Conservation (phyloP, 257 asterid genomes). For the Solanum appendiculatum region DNA sequence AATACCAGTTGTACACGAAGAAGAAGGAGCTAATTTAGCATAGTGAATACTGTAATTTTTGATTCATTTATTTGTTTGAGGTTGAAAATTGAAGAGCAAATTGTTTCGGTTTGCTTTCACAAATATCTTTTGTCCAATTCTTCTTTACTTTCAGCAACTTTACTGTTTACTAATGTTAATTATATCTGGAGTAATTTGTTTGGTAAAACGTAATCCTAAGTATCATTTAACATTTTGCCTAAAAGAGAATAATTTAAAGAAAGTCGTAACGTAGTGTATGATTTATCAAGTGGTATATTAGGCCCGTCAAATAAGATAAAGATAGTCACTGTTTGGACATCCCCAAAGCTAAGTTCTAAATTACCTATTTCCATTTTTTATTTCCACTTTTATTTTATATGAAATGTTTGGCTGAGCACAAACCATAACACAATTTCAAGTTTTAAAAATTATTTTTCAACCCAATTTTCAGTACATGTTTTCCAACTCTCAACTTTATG, state of each 20-base stretch:
- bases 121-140: not conserved
- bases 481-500: too few relatives aligned
- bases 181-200: not conserved
- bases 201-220: not conserved
- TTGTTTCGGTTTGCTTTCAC: not conserved
- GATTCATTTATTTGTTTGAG: conserved; percentile 1
- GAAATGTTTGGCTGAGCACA: not conserved
- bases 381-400: not conserved
- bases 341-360: not conserved
- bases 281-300: not conserved
- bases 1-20: not conserved
- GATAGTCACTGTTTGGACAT: not conserved
- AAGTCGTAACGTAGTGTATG: not conserved
- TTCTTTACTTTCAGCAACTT: not conserved
- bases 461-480: too few relatives aligned
- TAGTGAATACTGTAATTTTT: not conserved
- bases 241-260: not conserved
- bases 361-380: not conserved
- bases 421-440: too few relatives aligned
- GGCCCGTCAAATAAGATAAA: not conserved
- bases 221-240: not conserved
- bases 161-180: not conserved
- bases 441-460: too few relatives aligned
- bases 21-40: not conserved
- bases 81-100: not conserved